Evolutionary conservation across 805 yeast species (phyloP), one percentile per base, ranked within the genome.

Genomic region (Wickerhamiella lipophila): DNA sequence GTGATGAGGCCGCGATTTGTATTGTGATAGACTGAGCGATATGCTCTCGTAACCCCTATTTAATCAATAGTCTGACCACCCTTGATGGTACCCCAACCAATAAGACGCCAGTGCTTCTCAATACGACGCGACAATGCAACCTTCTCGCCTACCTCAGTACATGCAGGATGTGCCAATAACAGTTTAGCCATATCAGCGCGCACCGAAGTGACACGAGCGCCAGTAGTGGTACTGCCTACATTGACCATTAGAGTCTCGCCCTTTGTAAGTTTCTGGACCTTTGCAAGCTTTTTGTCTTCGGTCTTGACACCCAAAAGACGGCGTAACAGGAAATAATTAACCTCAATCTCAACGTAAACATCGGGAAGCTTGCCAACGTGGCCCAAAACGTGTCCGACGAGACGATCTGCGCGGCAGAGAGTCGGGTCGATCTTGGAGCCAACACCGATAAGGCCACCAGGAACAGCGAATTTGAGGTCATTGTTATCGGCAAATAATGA

Each of bases 351-450:
- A 46, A 96, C 85, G 74, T 85, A 94, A 60, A 92, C 87, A 45
- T 89, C 84, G 58, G 98, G 99, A 61, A 92, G 77, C 63, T 86
- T 81, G 57, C 96, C 96, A 68, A 81, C 88, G 53, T 96, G 88
- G 64, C 99, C 99, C 53, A 94, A 94, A 53, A 92, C 98, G 72
- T 92, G 98, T 60, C 99, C 99, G 50, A 94, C 96, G 62, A 92
- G 76, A 73, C 98, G 85, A 72, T 92, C 99, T 53, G 97, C 99
- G 73, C 98, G 84, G 75, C 99, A 92, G 62, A 92, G 73, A 1
- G 98, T 92, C 50, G 99, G 99, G 69, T 92, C 99, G 57, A 92
- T 94, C 70, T 85, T 86, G 46, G 98, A 92, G 72, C 99, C 99
- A 51, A 92, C 96, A 78, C 99, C 99, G 61, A 92, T 94, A 65